phyloP scores from a whole-genome alignment of 768 basidiomycete genomes.

The Trametes sanguinea region DNA sequence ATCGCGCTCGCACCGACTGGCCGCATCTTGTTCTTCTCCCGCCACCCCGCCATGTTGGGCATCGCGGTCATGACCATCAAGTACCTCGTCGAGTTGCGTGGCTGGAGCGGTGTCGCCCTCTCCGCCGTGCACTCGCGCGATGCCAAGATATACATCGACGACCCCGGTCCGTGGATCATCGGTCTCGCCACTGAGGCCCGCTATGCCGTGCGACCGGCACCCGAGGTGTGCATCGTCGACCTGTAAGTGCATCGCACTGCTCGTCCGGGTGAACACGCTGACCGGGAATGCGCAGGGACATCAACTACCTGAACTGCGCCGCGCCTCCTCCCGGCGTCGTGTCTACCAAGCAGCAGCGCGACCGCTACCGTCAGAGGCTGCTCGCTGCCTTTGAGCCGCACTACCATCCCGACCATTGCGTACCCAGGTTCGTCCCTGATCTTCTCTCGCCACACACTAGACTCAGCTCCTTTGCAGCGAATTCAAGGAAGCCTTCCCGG shows the following conservation, averaged over 20 bases:
- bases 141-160: constrained; percentile 90
- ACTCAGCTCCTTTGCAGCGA: constrained; percentile 52
- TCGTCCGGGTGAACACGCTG: background rate
- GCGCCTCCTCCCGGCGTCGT: constrained; percentile 76
- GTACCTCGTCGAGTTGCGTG: constrained; percentile 89
- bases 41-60: constrained; percentile 90
- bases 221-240: constrained; percentile 78
- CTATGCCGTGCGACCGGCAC: constrained; percentile 69
- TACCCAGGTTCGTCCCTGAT: constrained; percentile 57
- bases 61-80: constrained; percentile 89
- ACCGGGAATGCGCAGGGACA: constrained; percentile 24
- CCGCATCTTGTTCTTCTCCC: constrained; percentile 82
- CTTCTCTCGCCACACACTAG: background rate
- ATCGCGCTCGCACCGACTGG: constrained; percentile 88
- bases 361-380: constrained; percentile 74
- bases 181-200: constrained; percentile 85
- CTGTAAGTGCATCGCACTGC: constrained; percentile 47
- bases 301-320: constrained; percentile 63
- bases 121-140: constrained; percentile 85
- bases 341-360: constrained; percentile 77
- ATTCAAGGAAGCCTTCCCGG: constrained; percentile 94
- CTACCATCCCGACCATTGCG: constrained; percentile 86
- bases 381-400: constrained; percentile 80
- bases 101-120: constrained; percentile 89
- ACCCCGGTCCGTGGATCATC: constrained; percentile 96